phyloP scores from a whole-genome alignment of 129 eudicot genomes.

The Arctium lappa region DNA sequence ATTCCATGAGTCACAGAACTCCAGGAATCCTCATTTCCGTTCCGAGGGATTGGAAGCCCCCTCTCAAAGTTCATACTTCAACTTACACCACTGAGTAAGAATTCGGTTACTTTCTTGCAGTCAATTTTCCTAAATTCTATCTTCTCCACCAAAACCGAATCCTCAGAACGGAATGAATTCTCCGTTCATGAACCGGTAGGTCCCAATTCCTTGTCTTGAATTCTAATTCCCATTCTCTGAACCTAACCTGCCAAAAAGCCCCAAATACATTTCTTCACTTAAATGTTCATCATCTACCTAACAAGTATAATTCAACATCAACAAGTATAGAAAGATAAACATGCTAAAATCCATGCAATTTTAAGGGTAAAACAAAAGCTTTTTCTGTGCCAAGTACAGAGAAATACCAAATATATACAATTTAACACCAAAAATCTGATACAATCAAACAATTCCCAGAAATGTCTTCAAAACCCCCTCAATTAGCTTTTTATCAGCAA shows the following conservation, averaged over 20 bases:
- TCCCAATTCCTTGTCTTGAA: constrained; percentile 3
- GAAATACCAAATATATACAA: constrained; percentile 19
- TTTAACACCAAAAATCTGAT: constrained; percentile 27
- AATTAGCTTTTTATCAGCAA: constrained; percentile 20
- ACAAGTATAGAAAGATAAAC: not conserved
- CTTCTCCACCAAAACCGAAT: not conserved
- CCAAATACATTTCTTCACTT: constrained; percentile 4
- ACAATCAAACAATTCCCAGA: not conserved
- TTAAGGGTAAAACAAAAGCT: not conserved
- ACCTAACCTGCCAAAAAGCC: constrained; percentile 31
- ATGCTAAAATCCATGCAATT: not conserved
- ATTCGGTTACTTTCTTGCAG: not conserved
- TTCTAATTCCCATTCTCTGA: constrained; percentile 5
- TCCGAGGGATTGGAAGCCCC: constrained; percentile 21
- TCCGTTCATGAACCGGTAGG: not conserved
- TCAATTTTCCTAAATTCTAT: not conserved
- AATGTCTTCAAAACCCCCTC: constrained; percentile 19
- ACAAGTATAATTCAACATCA: constrained; percentile 6
- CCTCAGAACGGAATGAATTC: not conserved
- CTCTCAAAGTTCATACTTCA: constrained; percentile 48
- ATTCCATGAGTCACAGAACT: constrained; percentile 16
- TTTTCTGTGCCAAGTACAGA: not conserved
- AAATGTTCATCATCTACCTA: constrained; percentile 8
- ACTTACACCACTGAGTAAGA: not conserved
- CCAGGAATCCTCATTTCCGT: constrained; percentile 8